A percentile compares a stretch with the other conserved stretches of the same genome.
These are phyloP conservation scores for Neonectria sp. DNA, from an alignment of 2,329 filamentous ascomycete genomes.

Conservation along the genomic window DNA sequence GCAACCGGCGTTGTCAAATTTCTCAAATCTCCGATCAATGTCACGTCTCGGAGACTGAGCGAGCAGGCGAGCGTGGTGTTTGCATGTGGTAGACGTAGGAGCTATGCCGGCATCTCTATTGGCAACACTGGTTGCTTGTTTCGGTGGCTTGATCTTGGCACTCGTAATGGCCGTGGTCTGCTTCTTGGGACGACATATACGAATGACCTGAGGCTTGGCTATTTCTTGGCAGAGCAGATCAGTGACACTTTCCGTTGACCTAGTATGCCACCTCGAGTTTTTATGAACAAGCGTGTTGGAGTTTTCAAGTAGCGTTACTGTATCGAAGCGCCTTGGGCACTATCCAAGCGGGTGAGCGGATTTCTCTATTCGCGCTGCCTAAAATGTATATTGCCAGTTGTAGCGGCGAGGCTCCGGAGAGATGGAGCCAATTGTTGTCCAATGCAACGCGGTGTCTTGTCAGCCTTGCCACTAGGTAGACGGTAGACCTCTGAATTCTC, in stretches of 20 bases:
- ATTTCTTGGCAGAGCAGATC: neutral
- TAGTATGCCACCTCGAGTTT: too few relatives aligned
- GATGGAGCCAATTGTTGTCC: neutral
- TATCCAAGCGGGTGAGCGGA: neutral
- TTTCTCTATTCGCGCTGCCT: neutral
- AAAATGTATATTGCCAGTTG: neutral
- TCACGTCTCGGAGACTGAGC: neutral
- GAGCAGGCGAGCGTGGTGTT: constrained; percentile 1
- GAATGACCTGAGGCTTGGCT: neutral
- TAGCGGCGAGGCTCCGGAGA: neutral
- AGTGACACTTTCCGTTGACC: neutral
- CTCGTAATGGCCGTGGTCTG: neutral
- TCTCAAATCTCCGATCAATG: neutral
- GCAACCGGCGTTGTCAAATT: too few relatives aligned
- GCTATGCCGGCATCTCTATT: neutral
- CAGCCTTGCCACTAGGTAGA: neutral
- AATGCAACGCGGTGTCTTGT: neutral
- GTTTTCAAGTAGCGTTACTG: neutral
- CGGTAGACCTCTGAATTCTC: neutral
- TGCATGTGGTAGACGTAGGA: neutral
- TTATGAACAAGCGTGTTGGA: neutral
- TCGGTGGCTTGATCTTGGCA: neutral
- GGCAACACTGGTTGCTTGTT: neutral
- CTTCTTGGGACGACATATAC: neutral
- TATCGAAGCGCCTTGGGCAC: neutral